Evolutionary conservation across 2,329 filamentous ascomycete species (phyloP), one percentile per base, ranked within the genome.

Genomic region (Paracamarosporium sp.): DNA sequence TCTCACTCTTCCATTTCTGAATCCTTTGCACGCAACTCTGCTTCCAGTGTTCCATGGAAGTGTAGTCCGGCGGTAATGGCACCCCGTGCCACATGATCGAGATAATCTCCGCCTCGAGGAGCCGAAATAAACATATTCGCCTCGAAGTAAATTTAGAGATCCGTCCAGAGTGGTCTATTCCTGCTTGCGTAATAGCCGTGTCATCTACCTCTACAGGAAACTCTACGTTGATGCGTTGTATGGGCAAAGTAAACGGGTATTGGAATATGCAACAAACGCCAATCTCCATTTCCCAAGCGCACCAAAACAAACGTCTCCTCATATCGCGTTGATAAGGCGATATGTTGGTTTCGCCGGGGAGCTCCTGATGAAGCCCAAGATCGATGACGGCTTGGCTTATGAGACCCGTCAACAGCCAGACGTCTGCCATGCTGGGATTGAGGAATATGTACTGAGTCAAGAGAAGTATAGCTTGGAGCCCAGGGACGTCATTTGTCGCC

Each of bases 211-310:
- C 72, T 15, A 70, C 48, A 1, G 73, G 72, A 35, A 72, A 76
- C 5, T 61, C 61, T 17, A 75, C 72, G 9, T 73, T 67, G 36
- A 72, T 72, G 12, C 55, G 58, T 28, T 66, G 64, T 33, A 70
- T 70, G 8, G 72, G 71, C n/a, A 76, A 55, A 38, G 65, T 72
- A 9, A 69, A 68, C 2, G 71, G 72, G 5, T 70, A 69, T 11
- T 71, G 41, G 24, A 75, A 75, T 40, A 73, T 72, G 25, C 66
- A 71, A 43, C 72, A 75, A 1, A 75, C 73, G 7, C 71, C 71
- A 15, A 74, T 70, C 50, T 76, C 73, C 73, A 75, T 75, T 43
- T 76, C 73, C 72, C 72, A 76, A 13, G 72, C 72, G 43, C 69
- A 72, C 73, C 73, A 76, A 25, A 76, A 76, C 36, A 76, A 50